Percentiles rank a stretch among this genome's conserved stretches.
Evolutionary conservation across 1,284 basidiomycete species (phyloP).

Genomic region (Polyporus tsugae): DNA sequence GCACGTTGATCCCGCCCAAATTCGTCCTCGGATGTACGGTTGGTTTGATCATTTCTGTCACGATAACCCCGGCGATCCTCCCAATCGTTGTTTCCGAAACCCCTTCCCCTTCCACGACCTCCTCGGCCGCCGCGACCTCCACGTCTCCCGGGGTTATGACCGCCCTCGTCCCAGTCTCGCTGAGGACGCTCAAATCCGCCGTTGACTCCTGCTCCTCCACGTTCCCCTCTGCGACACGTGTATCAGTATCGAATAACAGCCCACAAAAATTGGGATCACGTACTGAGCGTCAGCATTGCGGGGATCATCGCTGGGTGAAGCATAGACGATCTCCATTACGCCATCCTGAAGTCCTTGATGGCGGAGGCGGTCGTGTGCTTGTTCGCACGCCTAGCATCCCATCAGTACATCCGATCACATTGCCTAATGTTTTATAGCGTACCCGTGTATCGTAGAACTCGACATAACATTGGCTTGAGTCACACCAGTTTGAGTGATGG

Average conservation of each 20-base stretch:
- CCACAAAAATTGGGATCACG: background rate
- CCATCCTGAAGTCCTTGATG: conserved; percentile 86
- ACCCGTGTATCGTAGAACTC: conserved; percentile 92
- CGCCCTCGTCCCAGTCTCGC: conserved; percentile 57
- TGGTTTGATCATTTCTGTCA: conserved; percentile 45
- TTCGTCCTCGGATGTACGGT: conserved; percentile 53
- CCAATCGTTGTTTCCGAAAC: conserved; percentile 44
- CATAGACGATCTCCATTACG: conserved; percentile 85
- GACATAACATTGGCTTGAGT: conserved; percentile 77
- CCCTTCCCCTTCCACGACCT: conserved; percentile 42
- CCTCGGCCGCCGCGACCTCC: conserved; percentile 46
- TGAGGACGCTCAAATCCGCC: conserved; percentile 46
- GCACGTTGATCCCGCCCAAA: conserved; percentile 47
- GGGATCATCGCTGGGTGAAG: conserved; percentile 77
- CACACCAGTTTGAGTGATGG: background rate
- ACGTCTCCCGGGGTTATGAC: conserved; percentile 27
- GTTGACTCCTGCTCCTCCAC: background rate
- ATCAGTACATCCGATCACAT: background rate
- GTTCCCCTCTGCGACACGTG: conserved; percentile 8
- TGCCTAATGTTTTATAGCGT: conserved; percentile 35
- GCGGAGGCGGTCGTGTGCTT: conserved; percentile 83
- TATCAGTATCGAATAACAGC: background rate
- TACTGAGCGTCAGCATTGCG: conserved; percentile 40
- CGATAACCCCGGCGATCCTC: conserved; percentile 57
- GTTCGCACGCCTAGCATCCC: conserved; percentile 66